phyloP scores from a whole-genome alignment of 2,329 filamentous ascomycete species.

The Penicillium frequentans region DNA sequence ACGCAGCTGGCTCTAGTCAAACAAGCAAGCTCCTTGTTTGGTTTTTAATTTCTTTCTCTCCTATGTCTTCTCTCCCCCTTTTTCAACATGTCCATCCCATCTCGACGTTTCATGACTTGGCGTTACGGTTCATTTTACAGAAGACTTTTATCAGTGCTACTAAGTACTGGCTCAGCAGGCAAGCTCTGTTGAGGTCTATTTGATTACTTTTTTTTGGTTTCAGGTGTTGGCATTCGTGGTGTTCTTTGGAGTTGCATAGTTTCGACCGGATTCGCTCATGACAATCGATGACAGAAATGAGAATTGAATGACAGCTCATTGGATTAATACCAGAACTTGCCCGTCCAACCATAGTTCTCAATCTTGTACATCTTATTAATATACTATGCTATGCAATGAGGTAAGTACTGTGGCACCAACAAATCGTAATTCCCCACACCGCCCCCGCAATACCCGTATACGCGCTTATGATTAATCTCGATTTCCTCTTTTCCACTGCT shows the following conservation, averaged over 20 bases:
- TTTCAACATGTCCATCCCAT: constrained; percentile 3
- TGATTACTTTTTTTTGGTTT: neutral
- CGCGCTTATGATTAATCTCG: neutral
- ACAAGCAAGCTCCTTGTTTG: neutral
- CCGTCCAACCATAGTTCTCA: neutral
- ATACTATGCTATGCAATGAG: neutral
- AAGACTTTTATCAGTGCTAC: constrained; percentile 2
- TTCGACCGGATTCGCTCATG: constrained; percentile 21
- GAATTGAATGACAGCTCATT: constrained; percentile 18
- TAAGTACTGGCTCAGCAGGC: constrained; percentile 8
- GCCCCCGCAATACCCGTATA: neutral
- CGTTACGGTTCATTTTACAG: constrained; percentile 13
- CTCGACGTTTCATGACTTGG: constrained; percentile 25
- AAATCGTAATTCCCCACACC: neutral
- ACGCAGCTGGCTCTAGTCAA: constrained; percentile 39
- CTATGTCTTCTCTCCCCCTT: constrained; percentile 6
- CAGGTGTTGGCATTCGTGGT: constrained; percentile 26
- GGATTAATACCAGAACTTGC: neutral
- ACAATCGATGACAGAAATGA: constrained; percentile 27
- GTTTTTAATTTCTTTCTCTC: constrained; percentile 9
- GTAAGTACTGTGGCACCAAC: neutral
- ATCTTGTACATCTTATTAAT: neutral
- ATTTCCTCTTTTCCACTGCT: too few species aligned
- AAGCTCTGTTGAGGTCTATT: constrained; percentile 14
- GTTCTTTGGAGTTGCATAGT: constrained; percentile 19